A percentile compares a stretch with the other conserved stretches of the same genome.
phyloP scores from a whole-genome alignment of 495 filamentous ascomycete species.

The Penicillium coprophilum region DNA sequence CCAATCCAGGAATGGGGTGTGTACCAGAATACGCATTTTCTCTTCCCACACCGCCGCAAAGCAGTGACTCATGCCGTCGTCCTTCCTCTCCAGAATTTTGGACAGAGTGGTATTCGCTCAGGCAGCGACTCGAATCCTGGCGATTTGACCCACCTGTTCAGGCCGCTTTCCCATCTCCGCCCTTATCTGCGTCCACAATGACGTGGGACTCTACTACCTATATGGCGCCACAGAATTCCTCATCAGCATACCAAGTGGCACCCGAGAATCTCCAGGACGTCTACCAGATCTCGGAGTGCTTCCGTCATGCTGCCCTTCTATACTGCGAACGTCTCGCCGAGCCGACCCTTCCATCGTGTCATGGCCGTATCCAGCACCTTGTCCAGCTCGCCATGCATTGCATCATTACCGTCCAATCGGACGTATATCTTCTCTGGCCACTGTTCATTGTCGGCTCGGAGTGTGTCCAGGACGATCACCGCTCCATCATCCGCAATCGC shows the following conservation, averaged over 20 bases:
- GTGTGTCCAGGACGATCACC: conserved; percentile 79
- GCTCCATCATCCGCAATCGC: conserved; percentile 70
- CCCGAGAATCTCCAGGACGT: conserved; percentile 51
- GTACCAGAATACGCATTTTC: conserved; percentile 27
- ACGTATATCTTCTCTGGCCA: conserved; percentile 93
- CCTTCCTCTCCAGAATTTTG: conserved; percentile 63
- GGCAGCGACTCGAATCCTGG: conserved; percentile 76
- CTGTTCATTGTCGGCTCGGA: conserved; percentile 89
- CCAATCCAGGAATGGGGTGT: conserved; percentile 8
- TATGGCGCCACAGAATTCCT: conserved; percentile 33
- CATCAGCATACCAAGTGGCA: conserved; percentile 31
- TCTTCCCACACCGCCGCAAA: conserved; percentile 31
- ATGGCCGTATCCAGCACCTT: conserved; percentile 79
- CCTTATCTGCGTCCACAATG: conserved; percentile 20
- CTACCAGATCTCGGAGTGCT: conserved; percentile 77
- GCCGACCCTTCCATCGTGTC: conserved; percentile 68
- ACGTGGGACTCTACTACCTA: conserved; percentile 43
- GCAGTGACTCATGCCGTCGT: conserved; percentile 23
- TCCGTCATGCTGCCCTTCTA: conserved; percentile 83
- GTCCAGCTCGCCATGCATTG: conserved; percentile 80
- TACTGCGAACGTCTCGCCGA: conserved; percentile 88
- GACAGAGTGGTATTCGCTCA: conserved; percentile 81
- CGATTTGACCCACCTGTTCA: conserved; percentile 58
- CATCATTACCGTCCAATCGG: conserved; percentile 72
- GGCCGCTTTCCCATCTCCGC: conserved; percentile 25